These are phyloP conservation scores for Solanum chacoense DNA, from an alignment of 305 asterid genomes.

Conservation along the genomic window DNA sequence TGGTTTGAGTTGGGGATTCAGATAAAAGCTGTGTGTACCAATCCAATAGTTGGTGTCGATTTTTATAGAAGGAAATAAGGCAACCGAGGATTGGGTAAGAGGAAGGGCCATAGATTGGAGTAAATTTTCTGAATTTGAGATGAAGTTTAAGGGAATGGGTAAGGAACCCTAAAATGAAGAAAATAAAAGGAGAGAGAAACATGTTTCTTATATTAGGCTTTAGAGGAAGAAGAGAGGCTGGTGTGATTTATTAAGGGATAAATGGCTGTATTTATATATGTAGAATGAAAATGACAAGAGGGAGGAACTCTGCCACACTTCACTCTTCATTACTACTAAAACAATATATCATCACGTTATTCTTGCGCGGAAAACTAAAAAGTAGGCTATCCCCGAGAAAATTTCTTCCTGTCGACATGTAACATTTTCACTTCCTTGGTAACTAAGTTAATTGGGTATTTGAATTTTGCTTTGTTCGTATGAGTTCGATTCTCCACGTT, in stretches of 20 bases:
- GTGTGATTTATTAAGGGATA: neutral
- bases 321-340: neutral
- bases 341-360: neutral
- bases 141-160: neutral
- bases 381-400: neutral
- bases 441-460: no score
- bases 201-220: neutral
- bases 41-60: conserved; percentile 31
- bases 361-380: neutral
- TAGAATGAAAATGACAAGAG: neutral
- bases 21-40: conserved; percentile 28
- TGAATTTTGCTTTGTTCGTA: no score
- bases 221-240: neutral
- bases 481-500: no score
- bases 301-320: neutral
- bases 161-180: neutral
- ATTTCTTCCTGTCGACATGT: neutral
- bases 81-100: conserved; percentile 35
- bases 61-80: conserved; percentile 23
- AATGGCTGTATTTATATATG: neutral
- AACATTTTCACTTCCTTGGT: no score
- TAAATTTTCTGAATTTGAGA: neutral
- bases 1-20: conserved; percentile 25
- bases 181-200: neutral
- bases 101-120: conserved; percentile 11